phyloP scores from a whole-genome alignment of 2,329 filamentous ascomycete genomes.

The Tothia fuscella region DNA sequence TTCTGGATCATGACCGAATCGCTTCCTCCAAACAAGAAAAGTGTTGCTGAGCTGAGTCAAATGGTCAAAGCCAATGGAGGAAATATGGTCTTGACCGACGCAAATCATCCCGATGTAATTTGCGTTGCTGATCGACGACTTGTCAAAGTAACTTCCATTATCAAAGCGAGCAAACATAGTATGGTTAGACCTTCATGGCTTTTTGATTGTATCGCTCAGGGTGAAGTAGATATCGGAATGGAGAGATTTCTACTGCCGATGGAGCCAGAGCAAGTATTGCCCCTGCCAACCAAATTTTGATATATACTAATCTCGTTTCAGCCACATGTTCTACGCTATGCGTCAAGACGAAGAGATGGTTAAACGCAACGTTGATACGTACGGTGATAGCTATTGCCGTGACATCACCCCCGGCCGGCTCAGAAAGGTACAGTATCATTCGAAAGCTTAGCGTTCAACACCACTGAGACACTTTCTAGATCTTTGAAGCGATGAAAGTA shows the following conservation, averaged over 20 bases:
- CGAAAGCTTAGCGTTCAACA: neutral
- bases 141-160: conserved; percentile 72
- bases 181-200: conserved; percentile 76
- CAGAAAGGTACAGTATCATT: conserved; percentile 15
- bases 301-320: conserved; percentile 33
- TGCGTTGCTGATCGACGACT: conserved; percentile 65
- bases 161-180: conserved; percentile 57
- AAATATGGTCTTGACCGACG: conserved; percentile 61
- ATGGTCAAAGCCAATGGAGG: conserved; percentile 78
- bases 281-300: neutral
- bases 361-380: conserved; percentile 56
- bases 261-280: conserved; percentile 35
- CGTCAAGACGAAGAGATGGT: conserved; percentile 44
- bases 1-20: conserved; percentile 78
- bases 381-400: conserved; percentile 71
- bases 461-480: conserved; percentile 14
- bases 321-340: conserved; percentile 61
- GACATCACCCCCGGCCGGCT: conserved; percentile 57
- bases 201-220: conserved; percentile 61
- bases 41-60: conserved; percentile 67
- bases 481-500: conserved; percentile 29
- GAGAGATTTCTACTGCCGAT: conserved; percentile 50
- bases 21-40: conserved; percentile 54
- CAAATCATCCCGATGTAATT: conserved; percentile 49
- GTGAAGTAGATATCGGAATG: conserved; percentile 40